A percentile compares a stretch with the other conserved stretches of the same genome.
phyloP scores from a whole-genome alignment of 2,329 filamentous ascomycete species.

The Apiospora hydei region DNA sequence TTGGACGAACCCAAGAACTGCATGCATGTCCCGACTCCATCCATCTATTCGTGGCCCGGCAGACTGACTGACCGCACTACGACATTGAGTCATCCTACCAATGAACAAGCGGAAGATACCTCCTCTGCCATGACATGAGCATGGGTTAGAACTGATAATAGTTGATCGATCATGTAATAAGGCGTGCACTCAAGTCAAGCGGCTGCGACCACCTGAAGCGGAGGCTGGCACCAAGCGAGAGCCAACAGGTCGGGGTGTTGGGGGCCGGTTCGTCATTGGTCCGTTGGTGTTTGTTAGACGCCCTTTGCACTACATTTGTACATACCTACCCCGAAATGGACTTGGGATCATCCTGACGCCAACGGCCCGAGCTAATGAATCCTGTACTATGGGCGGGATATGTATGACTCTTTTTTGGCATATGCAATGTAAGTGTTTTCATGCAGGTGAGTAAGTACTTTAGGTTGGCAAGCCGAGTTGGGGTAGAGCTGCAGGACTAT shows the following conservation, averaged over 20 bases:
- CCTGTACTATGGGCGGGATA: not conserved
- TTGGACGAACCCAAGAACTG: not conserved
- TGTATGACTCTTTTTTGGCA: not conserved
- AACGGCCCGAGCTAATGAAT: constrained; percentile 2
- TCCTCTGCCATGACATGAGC: not conserved
- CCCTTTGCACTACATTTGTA: not conserved
- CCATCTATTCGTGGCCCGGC: not conserved
- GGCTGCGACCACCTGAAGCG: not conserved
- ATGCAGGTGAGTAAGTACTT: not conserved
- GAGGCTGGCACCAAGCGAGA: not conserved
- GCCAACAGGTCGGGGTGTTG: not conserved
- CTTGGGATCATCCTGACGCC: constrained; percentile 14
- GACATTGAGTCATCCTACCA: not conserved
- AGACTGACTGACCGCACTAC: not conserved
- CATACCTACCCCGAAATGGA: not conserved
- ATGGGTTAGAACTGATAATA: not conserved
- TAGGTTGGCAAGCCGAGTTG: not conserved
- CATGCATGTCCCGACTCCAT: not conserved
- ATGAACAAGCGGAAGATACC: not conserved
- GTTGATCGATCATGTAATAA: constrained; percentile 6
- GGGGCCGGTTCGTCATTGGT: not conserved
- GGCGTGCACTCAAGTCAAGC: not conserved
- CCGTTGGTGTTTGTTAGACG: not conserved
- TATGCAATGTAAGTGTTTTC: not conserved
- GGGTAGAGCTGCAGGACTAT: not conserved